These are phyloP conservation scores for Polysphondylium violaceum DNA, from an alignment of 78 protist genomes.

Conservation along the genomic window DNA sequence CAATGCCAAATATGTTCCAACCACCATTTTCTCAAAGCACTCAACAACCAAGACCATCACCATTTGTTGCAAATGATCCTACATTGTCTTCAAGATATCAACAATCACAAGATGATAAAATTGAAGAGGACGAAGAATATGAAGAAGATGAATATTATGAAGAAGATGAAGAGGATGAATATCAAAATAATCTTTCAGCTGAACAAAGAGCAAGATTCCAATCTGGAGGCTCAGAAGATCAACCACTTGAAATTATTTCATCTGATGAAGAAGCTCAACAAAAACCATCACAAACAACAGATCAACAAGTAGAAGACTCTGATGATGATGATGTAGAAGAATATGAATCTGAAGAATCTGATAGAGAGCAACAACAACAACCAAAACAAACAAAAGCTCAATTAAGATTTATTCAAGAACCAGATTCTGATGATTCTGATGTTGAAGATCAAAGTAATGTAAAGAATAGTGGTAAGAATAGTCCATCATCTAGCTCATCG, in stretches of 20 bases:
- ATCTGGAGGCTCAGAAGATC: slow-evolving; percentile 3
- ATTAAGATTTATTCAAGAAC: neutral
- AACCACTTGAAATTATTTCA: slow-evolving; percentile 23
- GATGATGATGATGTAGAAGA: neutral
- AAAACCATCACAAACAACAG: slow-evolving; percentile 1
- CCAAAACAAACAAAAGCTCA: neutral
- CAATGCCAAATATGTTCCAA: neutral
- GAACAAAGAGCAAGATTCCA: neutral
- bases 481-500: too few relatives aligned
- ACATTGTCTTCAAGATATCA: neutral
- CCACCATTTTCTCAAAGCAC: neutral
- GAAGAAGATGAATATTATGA: neutral
- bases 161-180: neutral
- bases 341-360: neutral
- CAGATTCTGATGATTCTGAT: neutral
- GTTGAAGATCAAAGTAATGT: too few relatives aligned
- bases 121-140: neutral
- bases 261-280: slow-evolving; percentile 3
- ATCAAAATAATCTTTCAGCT: neutral
- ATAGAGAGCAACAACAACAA: neutral
- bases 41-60: neutral
- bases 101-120: slow-evolving; percentile 11
- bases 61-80: too few relatives aligned
- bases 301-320: neutral
- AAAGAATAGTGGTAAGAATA: too few relatives aligned